Evolutionary conservation across 1,284 basidiomycete genomes (phyloP).

Genomic region (Phellopilus nigrolimitatus): DNA sequence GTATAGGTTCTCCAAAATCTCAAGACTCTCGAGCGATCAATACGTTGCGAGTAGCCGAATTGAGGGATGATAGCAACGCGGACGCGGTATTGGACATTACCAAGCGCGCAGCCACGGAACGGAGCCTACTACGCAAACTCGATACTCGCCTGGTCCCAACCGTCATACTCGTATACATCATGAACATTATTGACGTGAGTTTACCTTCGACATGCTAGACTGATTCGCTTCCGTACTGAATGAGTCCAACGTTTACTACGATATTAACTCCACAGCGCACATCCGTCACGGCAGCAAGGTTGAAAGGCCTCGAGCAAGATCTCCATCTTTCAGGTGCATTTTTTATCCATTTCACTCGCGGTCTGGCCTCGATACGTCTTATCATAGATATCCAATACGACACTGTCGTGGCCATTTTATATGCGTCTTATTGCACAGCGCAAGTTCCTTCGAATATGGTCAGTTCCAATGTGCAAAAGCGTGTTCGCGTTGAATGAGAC

Average conservation of each 20-base stretch:
- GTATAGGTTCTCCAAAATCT: not conserved
- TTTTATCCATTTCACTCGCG: conserved; percentile 33
- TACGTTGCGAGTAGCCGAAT: too few relatives aligned
- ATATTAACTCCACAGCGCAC: conserved; percentile 54
- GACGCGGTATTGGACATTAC: too few relatives aligned
- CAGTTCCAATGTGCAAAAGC: not conserved
- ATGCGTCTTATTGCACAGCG: conserved; percentile 8
- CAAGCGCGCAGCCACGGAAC: conserved; percentile 29
- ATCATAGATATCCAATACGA: conserved; percentile 47
- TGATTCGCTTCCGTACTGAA: not conserved
- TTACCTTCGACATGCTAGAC: not conserved
- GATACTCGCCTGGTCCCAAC: conserved; percentile 56
- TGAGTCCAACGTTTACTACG: not conserved
- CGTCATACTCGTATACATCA: conserved; percentile 55
- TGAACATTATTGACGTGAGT: conserved; percentile 66
- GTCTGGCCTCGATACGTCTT: not conserved
- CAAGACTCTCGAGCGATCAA: not conserved
- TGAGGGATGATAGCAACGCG: too few relatives aligned
- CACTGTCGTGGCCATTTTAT: conserved; percentile 13
- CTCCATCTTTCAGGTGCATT: conserved; percentile 46
- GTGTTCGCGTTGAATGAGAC: not conserved
- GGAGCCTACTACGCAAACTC: conserved; percentile 46
- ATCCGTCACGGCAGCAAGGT: conserved; percentile 52
- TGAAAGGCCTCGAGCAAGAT: conserved; percentile 59
- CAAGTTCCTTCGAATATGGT: conserved; percentile 20